Evolutionary conservation across 805 yeast species (phyloP).

Genomic region (Metschnikowia lochheadii): DNA sequence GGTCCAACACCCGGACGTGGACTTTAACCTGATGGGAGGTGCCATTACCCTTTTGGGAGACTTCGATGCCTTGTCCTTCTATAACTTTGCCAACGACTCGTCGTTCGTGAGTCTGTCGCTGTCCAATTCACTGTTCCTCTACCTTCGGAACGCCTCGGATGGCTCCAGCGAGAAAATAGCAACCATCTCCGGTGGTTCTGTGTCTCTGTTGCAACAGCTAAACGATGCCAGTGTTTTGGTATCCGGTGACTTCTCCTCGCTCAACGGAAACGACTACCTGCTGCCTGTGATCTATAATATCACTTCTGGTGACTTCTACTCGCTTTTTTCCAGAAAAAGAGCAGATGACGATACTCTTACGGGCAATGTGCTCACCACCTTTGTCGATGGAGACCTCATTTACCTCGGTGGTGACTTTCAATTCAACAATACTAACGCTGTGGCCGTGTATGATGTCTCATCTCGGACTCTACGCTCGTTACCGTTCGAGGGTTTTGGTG

Average conservation of each 20-base stretch:
- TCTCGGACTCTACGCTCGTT: constrained; percentile 40
- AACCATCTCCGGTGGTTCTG: constrained; percentile 27
- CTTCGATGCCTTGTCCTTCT: constrained; percentile 17
- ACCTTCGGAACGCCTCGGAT: constrained; percentile 13
- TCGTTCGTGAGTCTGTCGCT: constrained; percentile 11
- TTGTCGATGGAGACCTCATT: constrained; percentile 43
- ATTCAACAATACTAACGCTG: constrained; percentile 52
- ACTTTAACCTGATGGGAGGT: constrained; percentile 16
- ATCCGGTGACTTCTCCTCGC: constrained; percentile 34
- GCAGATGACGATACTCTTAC: constrained; percentile 17
- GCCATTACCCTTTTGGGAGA: constrained; percentile 14
- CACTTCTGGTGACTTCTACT: constrained; percentile 21
- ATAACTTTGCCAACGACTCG: constrained; percentile 14
- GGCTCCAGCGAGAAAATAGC: constrained; percentile 19
- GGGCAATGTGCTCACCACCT: constrained; percentile 33
- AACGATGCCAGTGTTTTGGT: constrained; percentile 28
- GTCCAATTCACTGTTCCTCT: constrained; percentile 11
- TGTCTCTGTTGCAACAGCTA: constrained; percentile 25
- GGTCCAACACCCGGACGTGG: constrained; percentile 14
- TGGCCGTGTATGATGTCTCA: constrained; percentile 57
- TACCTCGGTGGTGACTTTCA: constrained; percentile 80
- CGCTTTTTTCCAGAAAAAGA: constrained; percentile 18
- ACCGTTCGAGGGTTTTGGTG: constrained; percentile 75
- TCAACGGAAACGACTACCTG: constrained; percentile 23
- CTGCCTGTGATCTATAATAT: constrained; percentile 37